Conservation (phyloP, 2,329 filamentous ascomycete genomes). For the Corinectria fuckeliana region DNA sequence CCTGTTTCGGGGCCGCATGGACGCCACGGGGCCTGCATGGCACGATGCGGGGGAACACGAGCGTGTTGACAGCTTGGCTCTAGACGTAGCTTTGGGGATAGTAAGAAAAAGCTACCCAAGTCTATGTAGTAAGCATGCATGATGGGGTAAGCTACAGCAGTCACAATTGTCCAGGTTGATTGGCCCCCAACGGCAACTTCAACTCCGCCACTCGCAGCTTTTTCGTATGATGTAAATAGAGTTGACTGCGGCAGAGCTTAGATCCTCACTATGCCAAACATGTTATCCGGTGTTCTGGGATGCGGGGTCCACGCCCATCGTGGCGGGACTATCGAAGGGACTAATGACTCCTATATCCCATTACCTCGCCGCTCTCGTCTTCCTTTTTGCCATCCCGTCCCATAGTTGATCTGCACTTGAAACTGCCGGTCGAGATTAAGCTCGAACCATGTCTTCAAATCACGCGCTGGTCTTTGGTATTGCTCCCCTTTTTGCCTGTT, state of each 20-base stretch:
- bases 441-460: slow-evolving; percentile 24
- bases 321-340: neutral
- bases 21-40: neutral
- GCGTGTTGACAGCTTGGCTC: neutral
- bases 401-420: too few species aligned
- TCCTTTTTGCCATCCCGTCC: too few species aligned
- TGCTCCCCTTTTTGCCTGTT: neutral
- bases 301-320: neutral
- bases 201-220: too few species aligned
- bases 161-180: too few species aligned
- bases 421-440: neutral
- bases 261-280: neutral
- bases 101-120: too few species aligned
- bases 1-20: neutral
- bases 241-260: too few species aligned
- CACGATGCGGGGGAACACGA: neutral
- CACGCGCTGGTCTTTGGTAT: slow-evolving; percentile 34
- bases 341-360: neutral
- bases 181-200: too few species aligned
- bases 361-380: neutral
- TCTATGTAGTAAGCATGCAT: too few species aligned
- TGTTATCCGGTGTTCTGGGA: neutral
- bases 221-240: too few species aligned
- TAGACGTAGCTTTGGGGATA: neutral
- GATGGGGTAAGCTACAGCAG: too few species aligned